These are phyloP conservation scores for Chrysoporthe puriensis DNA, from an alignment of 2,329 filamentous ascomycete species.

Conservation along the genomic window DNA sequence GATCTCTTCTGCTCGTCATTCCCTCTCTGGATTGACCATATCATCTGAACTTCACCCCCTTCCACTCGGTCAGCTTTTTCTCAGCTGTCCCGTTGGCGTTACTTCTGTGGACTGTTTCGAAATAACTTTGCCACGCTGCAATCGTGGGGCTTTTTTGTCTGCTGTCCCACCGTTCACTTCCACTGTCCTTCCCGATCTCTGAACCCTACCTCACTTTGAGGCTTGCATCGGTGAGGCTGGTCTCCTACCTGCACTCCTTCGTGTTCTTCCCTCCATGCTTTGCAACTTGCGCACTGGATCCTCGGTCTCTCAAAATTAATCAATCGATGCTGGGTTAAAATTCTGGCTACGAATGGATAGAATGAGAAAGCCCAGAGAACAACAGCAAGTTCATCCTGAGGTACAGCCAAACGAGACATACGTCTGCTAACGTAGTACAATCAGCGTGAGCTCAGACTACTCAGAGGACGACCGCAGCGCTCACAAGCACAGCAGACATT, in stretches of 20 bases:
- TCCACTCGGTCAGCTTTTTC: not conserved
- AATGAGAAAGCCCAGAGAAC: constrained; percentile 16
- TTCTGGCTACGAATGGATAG: not conserved
- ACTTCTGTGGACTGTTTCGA: not conserved
- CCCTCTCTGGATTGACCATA: no score
- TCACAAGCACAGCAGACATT: not conserved
- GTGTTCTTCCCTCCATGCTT: not conserved
- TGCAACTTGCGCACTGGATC: not conserved
- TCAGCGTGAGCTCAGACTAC: constrained; percentile 16
- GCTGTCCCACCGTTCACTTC: not conserved
- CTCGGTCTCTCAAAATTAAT: not conserved
- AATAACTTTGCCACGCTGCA: not conserved
- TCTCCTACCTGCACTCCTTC: not conserved
- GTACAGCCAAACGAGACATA: no score
- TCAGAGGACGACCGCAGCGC: not conserved
- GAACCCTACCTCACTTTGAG: not conserved
- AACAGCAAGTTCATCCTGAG: not conserved
- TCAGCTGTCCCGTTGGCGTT: not conserved
- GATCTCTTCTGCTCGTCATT: not conserved
- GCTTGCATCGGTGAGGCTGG: not conserved
- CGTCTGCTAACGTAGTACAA: constrained; percentile 3
- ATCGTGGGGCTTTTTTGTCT: not conserved
- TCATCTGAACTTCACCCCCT: not conserved
- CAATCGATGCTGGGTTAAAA: not conserved
- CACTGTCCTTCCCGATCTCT: not conserved